These are phyloP conservation scores for Globisporangium iwayamae DNA, from an alignment of 352 stramenopile species.

Conservation along the genomic window DNA sequence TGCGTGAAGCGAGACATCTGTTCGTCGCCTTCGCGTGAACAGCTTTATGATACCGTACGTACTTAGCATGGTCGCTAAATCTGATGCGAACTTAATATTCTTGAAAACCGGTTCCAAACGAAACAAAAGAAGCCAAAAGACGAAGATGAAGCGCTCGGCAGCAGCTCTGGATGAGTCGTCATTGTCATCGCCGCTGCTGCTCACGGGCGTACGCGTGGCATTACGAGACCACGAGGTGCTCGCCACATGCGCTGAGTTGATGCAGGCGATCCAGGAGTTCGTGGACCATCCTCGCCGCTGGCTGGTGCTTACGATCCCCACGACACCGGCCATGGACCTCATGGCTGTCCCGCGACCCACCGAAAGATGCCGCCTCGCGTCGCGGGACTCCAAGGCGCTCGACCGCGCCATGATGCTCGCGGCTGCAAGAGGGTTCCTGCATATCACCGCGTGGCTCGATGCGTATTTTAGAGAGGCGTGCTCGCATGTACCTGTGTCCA, in stretches of 20 bases:
- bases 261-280: constrained; percentile 3
- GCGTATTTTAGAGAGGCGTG: neutral
- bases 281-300: constrained; percentile 8
- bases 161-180: neutral
- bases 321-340: constrained; percentile 2
- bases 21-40: too few relatives aligned
- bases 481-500: neutral
- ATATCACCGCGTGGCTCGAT: constrained; percentile 8
- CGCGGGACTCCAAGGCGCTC: neutral
- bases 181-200: neutral
- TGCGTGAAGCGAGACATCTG: too few relatives aligned
- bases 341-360: constrained; percentile 7
- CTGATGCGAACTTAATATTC: too few relatives aligned
- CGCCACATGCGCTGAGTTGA: neutral
- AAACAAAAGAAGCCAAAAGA: neutral
- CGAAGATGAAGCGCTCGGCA: constrained; percentile 1
- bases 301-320: neutral
- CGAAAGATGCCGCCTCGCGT: neutral
- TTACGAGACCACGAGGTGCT: neutral
- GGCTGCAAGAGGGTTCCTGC: constrained; percentile 1
- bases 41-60: too few relatives aligned
- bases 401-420: constrained; percentile 11
- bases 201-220: constrained; percentile 8
- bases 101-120: too few relatives aligned
- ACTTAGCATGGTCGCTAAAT: too few relatives aligned